These are phyloP conservation scores for Venturia pyrina DNA, from an alignment of 2,329 filamentous ascomycete genomes.

Conservation along the genomic window DNA sequence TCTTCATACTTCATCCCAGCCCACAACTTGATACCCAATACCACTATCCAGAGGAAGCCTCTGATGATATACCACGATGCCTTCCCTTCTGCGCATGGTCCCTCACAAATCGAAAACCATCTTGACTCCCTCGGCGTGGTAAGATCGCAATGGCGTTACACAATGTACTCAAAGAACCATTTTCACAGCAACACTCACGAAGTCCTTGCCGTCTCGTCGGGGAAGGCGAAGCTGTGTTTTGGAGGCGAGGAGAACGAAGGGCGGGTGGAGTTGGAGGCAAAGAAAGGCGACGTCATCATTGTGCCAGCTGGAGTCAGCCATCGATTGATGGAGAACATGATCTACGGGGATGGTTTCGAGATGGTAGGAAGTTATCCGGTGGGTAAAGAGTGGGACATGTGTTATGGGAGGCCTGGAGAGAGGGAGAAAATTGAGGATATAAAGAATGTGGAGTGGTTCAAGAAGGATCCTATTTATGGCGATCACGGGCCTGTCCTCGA, in stretches of 20 bases:
- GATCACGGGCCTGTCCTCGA: slow-evolving; percentile 40
- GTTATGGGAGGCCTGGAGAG: slow-evolving; percentile 52
- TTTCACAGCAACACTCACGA: slow-evolving; percentile 61
- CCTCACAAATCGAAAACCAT: slow-evolving; percentile 46
- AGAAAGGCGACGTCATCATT: slow-evolving; percentile 53
- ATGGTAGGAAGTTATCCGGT: slow-evolving; percentile 60
- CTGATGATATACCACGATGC: slow-evolving; percentile 56
- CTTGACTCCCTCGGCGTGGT: slow-evolving; percentile 45
- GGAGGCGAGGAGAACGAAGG: slow-evolving; percentile 52
- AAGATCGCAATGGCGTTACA: slow-evolving; percentile 55
- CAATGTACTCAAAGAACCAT: slow-evolving; percentile 57
- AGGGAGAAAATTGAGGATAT: slow-evolving; percentile 43
- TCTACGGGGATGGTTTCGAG: slow-evolving; percentile 40
- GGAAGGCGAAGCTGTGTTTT: slow-evolving; percentile 53
- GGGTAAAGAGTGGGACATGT: slow-evolving; percentile 58
- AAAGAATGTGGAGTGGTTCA: slow-evolving; percentile 44
- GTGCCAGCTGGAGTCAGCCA: slow-evolving; percentile 58
- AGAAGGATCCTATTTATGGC: slow-evolving; percentile 51
- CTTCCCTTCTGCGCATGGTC: slow-evolving; percentile 36
- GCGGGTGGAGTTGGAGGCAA: slow-evolving; percentile 45
- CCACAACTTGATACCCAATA: slow-evolving; percentile 51
- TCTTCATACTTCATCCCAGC: slow-evolving; percentile 50
- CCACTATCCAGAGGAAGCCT: slow-evolving; percentile 51
- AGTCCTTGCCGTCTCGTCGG: slow-evolving; percentile 50
- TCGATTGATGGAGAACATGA: slow-evolving; percentile 47